Base-by-base conservation (phyloP, 176 grass and related monocot species). In the Microstegium vimineum region DNA sequence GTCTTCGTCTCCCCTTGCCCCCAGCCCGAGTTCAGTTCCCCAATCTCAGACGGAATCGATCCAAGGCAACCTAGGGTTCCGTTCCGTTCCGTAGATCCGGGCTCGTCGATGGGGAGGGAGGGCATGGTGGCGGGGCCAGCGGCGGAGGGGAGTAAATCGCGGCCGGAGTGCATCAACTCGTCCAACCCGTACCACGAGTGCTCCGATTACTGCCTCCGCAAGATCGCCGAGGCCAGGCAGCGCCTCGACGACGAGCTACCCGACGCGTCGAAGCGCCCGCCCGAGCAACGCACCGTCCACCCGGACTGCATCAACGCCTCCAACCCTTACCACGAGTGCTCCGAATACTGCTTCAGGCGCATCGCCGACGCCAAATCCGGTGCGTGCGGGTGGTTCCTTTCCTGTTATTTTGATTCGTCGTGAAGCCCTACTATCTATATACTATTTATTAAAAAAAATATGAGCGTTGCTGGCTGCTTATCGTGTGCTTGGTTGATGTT, bases 181-280 rank as follows among this genome's bases (percentile, higher is more conserved):
- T 87, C 89, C 14, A 94, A 94, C 62, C 92, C 89, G 31, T 87
- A 33, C 81, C 92, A 94, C 81, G 89, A 94, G 62, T 94, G 92
- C 86, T 77, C 88, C 46, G 92, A 94, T 31, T 91, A 91, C 82
- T 94, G 92, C 84, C 67, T 83, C 73, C 61, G 62, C 56, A 36
- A 78, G 75, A 94, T 94, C 81, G 84, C 78, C 31, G 92, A 91
- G 85, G 84, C 87, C 56, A 89, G 86, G 80, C 49, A 60, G 66
- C 85, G 37, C 57, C 78, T 60, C 51, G 77, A 72, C 27, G 86
- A 81, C 11, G 81, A 70, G n/a, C 6, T 26, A 1, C 27, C 67
- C 1, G 66, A 62, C 14, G 67, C 78, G 71, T 33, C 10, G 80
- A 71, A 45, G 27, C 62, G 56, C 27, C 68, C 79, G 41, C 68